A percentile compares a stretch with the other conserved stretches of the same genome.
Conservation (phyloP, 2,329 filamentous ascomycete species). For the Neophaeococcomyces mojaviensis region DNA sequence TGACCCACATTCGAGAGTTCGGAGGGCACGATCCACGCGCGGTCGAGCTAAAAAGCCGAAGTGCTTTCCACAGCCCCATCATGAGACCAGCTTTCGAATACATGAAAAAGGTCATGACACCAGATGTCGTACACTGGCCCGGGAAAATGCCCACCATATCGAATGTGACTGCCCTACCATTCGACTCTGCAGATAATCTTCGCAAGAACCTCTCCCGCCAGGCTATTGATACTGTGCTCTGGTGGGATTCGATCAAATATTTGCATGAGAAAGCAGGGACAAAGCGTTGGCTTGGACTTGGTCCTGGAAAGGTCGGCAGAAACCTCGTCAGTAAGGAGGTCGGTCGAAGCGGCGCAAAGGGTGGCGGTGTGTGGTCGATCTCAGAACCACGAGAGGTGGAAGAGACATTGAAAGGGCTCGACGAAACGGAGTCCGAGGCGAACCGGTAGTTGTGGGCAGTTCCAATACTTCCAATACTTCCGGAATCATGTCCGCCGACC, state of each 20-base stretch:
- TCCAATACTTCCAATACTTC: background rate
- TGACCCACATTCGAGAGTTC: conserved; percentile 81
- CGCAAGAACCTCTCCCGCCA: conserved; percentile 72
- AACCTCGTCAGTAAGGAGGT: conserved; percentile 95
- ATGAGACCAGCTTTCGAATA: conserved; percentile 77
- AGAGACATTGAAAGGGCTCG: conserved; percentile 18
- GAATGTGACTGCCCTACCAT: conserved; percentile 77
- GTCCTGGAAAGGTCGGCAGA: conserved; percentile 84
- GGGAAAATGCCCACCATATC: conserved; percentile 70
- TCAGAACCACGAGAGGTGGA: conserved; percentile 72
- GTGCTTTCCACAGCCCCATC: conserved; percentile 83
- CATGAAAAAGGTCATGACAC: conserved; percentile 61
- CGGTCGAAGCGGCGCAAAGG: conserved; percentile 71
- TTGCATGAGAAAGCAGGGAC: conserved; percentile 77
- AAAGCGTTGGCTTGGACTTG: conserved; percentile 80
- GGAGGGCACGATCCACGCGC: conserved; percentile 84
- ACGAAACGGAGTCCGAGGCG: conserved; percentile 15
- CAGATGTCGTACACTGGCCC: conserved; percentile 63
- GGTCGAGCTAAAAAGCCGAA: conserved; percentile 77
- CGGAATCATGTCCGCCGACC: background rate
- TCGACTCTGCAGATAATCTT: conserved; percentile 63
- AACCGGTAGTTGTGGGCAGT: background rate
- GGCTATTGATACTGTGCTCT: conserved; percentile 84
- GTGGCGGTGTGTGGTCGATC: conserved; percentile 88
- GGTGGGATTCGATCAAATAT: conserved; percentile 91